phyloP scores from a whole-genome alignment of 139 green algal genomes.

The Tetradesmus lagerheimii region DNA sequence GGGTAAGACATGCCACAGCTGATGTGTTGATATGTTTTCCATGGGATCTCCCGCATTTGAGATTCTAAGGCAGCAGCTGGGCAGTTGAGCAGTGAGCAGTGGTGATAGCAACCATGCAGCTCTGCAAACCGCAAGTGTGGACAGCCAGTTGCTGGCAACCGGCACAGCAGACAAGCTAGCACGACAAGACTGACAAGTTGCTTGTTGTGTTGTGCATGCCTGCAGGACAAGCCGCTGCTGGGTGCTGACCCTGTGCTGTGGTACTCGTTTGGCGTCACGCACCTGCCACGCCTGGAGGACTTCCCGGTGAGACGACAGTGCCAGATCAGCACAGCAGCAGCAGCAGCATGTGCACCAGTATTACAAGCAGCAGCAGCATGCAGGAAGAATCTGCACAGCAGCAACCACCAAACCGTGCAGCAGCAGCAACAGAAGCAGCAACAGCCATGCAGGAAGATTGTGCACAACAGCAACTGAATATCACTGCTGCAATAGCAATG shows the following conservation, averaged over 20 bases:
- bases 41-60: no score
- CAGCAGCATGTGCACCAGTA: no score
- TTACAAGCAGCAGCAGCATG: not conserved
- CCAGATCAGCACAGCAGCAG: not conserved
- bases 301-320: constrained; percentile 12
- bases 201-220: not conserved
- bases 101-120: no score
- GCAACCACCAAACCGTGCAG: not conserved
- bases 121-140: no score
- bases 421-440: not conserved
- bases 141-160: no score
- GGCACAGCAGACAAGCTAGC: no score
- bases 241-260: constrained; percentile 86
- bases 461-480: not conserved
- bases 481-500: not conserved
- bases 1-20: no score
- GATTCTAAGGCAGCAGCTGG: no score
- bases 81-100: no score
- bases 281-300: constrained; percentile 79
- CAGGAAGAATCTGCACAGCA: not conserved
- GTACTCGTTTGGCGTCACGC: constrained; percentile 90
- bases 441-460: not conserved
- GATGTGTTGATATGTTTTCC: no score
- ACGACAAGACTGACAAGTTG: no score
- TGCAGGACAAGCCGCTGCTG: constrained; percentile 68